Conservation (phyloP, 2,329 filamentous ascomycete genomes). For the Orbilia brochopaga region DNA sequence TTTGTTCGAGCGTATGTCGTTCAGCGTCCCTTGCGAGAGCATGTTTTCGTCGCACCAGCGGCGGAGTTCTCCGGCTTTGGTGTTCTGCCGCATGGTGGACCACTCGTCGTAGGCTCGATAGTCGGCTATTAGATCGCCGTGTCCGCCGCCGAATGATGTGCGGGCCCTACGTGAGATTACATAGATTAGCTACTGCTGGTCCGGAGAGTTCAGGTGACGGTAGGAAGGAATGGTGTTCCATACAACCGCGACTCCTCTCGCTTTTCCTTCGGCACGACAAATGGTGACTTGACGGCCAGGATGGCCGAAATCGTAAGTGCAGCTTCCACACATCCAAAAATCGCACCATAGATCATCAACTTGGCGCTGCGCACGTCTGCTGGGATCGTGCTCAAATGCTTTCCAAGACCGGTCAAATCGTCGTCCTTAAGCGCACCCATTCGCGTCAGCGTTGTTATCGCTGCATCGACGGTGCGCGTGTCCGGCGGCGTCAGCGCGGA, state of each 20-base stretch:
- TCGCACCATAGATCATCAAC: conserved; percentile 90
- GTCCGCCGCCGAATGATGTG: conserved; percentile 72
- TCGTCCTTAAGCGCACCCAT: conserved; percentile 89
- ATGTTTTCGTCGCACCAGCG: conserved; percentile 85
- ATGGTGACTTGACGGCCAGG: conserved; percentile 85
- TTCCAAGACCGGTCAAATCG: conserved; percentile 85
- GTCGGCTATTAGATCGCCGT: conserved; percentile 89
- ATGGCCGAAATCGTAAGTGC: conserved; percentile 89
- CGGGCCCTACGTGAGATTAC: conserved; percentile 66
- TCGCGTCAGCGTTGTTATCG: conserved; percentile 75
- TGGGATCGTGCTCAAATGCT: conserved; percentile 86
- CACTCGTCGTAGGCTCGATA: conserved; percentile 83
- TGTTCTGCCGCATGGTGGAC: conserved; percentile 62
- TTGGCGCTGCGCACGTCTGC: conserved; percentile 92
- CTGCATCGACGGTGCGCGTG: conserved; percentile 81
- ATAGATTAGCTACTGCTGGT: conserved; percentile 6
- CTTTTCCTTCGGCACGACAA: conserved; percentile 80
- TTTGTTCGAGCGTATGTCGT: conserved; percentile 85
- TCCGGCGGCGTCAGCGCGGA: conserved; percentile 89
- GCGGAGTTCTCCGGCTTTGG: conserved; percentile 63
- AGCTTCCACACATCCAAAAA: conserved; percentile 89
- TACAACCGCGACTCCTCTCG: conserved; percentile 77
- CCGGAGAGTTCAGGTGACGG: background rate
- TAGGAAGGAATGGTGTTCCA: background rate
- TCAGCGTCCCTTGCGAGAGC: conserved; percentile 79